These are phyloP conservation scores for Diplosphaera chodatii DNA, from an alignment of 139 green algal genomes.

Conservation along the genomic window DNA sequence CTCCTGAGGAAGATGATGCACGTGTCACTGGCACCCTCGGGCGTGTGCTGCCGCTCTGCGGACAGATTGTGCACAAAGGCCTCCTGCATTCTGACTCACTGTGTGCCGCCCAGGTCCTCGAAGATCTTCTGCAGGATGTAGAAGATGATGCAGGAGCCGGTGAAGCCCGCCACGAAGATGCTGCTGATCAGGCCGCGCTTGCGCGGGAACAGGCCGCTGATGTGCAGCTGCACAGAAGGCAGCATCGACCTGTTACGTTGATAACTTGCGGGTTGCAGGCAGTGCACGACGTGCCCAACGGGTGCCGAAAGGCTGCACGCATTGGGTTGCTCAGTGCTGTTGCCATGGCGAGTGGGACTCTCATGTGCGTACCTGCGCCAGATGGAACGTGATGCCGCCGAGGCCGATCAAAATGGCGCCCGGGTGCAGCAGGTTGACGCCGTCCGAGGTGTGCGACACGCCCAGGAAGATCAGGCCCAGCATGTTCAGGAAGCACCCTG, in stretches of 20 bases:
- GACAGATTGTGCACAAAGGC: no score
- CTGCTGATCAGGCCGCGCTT: slow-evolving; percentile 38
- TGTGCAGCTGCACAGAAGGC: slow-evolving; percentile 37
- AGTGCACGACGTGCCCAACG: no score
- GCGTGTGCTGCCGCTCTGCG: no score
- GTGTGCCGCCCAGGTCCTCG: slow-evolving; percentile 15
- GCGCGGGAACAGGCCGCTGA: slow-evolving; percentile 40
- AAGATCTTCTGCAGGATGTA: slow-evolving; percentile 48
- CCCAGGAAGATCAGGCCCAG: slow-evolving; percentile 41
- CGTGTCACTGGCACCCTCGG: no score
- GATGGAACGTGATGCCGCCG: slow-evolving; percentile 55
- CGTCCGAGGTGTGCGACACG: slow-evolving; percentile 13
- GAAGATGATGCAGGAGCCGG: slow-evolving; percentile 51
- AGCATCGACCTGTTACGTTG: no score
- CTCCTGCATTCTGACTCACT: slow-evolving; percentile 1
- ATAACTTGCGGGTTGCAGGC: no score
- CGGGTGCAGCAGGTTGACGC: slow-evolving; percentile 13
- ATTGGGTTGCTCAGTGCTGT: no score
- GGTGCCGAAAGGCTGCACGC: no score
- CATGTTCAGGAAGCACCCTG: slow-evolving; percentile 50
- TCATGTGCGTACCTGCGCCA: slow-evolving; percentile 6
- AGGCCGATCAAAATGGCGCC: slow-evolving; percentile 48
- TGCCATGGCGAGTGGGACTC: no score
- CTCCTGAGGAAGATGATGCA: no score
- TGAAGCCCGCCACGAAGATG: slow-evolving; percentile 53